Base-by-base conservation (phyloP, 164 flowering plant species). In the Magnolia officinalis region DNA sequence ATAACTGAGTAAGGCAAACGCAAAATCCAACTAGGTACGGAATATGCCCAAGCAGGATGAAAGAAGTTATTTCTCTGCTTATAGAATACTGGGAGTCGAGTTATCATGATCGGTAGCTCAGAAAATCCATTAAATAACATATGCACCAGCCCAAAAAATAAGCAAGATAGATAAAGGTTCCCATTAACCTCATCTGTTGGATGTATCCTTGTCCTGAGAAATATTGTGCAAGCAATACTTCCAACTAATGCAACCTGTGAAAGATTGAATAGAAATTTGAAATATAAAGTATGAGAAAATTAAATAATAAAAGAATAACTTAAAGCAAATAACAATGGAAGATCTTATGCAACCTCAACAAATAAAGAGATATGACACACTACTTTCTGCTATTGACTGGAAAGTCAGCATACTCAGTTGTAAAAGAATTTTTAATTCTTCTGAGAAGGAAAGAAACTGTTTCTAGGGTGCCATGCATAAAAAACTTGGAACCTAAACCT, bases 121-220 rank as follows among this genome's bases (percentile, higher is more conserved):
- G 98, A 82, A 72, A 95, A 88, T 51, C 97, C 99, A 87, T 95
- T 92, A 74, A 93, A 93, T 92, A 92, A 87, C 94, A 95, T 90
- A 75, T 93, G 97, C 52, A 90, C 86, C 73, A 93, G 79, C 64
- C 90, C 98, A 67, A 84, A 95, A 78, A 95, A 95, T 26, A 92
- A 83, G 83, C 88, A 87, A 78, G 91, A 84, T 24, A 93, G 90
- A 83, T 93, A 93, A 2, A 88, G 87, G 65, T 81, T 84, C 65
- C 94, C 99, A 76, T 88, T 78, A 4, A 55, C n/a, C 87, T 92
- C 91, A 55, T 88, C 87, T 50, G 85, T 84, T 21, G 92, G 92
- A 73, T 92, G 95, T 64, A 89, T 1, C 81, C 89, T 89, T 77
- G 92, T 89, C 77, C 92, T 81, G 21, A 89, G 75, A 84, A 91